phyloP scores from a whole-genome alignment of 768 basidiomycete species.

The Russula griseocarnosa region DNA sequence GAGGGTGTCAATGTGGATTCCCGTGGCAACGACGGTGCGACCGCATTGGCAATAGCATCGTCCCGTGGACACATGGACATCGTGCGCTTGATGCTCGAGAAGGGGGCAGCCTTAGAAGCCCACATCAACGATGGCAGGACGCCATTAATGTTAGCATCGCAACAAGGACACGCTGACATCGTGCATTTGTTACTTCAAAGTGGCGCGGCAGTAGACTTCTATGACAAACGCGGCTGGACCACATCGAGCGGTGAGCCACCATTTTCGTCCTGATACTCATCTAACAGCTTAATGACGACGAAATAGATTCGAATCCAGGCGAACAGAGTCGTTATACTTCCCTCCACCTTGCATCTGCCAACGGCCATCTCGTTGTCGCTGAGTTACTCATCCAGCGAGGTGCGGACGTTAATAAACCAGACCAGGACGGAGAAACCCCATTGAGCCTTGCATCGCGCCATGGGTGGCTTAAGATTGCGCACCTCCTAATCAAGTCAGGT shows the following conservation, averaged over 20 bases:
- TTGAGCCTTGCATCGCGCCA: background rate
- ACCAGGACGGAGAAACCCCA: background rate
- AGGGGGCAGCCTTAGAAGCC: background rate
- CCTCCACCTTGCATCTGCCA: background rate
- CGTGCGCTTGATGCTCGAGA: background rate
- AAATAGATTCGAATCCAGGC: background rate
- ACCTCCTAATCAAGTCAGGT: background rate
- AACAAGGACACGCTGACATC: background rate
- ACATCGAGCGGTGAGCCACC: background rate
- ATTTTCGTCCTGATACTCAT: background rate
- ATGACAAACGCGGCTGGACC: background rate
- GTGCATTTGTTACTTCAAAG: background rate
- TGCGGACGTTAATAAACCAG: background rate
- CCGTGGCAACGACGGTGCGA: background rate
- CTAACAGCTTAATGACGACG: background rate
- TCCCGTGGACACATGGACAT: background rate
- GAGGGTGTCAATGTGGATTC: background rate
- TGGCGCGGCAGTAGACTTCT: background rate
- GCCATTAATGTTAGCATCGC: background rate
- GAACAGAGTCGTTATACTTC: background rate
- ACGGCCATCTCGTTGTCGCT: background rate
- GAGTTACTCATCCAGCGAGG: background rate
- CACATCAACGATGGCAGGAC: background rate
- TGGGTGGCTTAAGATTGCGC: background rate
- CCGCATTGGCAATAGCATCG: background rate